phyloP scores from a whole-genome alignment of 1,284 basidiomycete species.

The Malassezia cuniculi region DNA sequence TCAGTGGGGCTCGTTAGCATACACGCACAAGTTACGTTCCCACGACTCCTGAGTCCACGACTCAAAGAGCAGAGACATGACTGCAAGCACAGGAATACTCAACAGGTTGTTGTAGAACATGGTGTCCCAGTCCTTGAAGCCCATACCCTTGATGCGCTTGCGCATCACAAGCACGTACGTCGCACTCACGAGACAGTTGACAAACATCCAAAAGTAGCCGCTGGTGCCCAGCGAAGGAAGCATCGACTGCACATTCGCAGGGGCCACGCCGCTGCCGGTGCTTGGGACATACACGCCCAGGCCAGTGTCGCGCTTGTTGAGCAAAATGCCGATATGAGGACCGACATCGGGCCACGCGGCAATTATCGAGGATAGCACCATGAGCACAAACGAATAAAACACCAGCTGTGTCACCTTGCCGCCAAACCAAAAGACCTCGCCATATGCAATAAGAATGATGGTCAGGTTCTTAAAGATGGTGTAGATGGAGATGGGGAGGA shows the following conservation, averaged over 20 bases:
- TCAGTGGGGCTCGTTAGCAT: conserved; percentile 58
- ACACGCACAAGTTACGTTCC: conserved; percentile 63
- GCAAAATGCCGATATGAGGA: conserved; percentile 22
- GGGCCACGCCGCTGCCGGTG: not conserved
- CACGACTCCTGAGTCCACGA: conserved; percentile 77
- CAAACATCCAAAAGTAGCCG: conserved; percentile 91
- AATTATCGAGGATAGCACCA: conserved; percentile 90
- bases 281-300: conserved; percentile 1
- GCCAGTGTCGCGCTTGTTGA: conserved; percentile 1
- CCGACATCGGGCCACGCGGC: conserved; percentile 87
- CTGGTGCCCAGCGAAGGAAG: conserved; percentile 11
- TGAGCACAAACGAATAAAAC: conserved; percentile 76
- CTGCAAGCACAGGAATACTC: conserved; percentile 73
- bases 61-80: conserved; percentile 75
- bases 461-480: conserved; percentile 98
- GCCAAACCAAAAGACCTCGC: conserved; percentile 93
- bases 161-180: conserved; percentile 91
- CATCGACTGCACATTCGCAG: not conserved
- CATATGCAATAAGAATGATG: conserved; percentile 96
- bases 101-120: conserved; percentile 99
- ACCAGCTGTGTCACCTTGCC: conserved; percentile 77
- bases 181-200: conserved; percentile 82
- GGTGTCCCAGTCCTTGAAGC: conserved; percentile 97
- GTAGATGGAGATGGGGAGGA: conserved; percentile 46
- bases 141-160: conserved; percentile 90